These are phyloP conservation scores for Uromyces viciae-fabae DNA, from an alignment of 1,284 basidiomycete genomes.

Conservation along the genomic window DNA sequence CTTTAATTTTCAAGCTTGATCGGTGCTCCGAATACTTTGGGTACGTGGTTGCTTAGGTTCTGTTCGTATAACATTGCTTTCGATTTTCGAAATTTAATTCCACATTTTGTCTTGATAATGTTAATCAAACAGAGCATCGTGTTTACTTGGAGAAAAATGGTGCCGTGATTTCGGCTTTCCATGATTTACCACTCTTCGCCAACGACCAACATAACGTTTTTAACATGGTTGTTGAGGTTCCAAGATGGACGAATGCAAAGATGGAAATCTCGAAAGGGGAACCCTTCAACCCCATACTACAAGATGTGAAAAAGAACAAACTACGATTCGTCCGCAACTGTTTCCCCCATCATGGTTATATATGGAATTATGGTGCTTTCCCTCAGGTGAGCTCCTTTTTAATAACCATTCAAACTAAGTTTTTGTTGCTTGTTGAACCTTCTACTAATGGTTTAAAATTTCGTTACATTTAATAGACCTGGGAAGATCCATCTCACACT, in stretches of 20 bases:
- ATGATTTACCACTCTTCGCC: slow-evolving; percentile 89
- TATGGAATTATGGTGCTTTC: slow-evolving; percentile 63
- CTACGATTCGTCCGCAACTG: slow-evolving; percentile 98
- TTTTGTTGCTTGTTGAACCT: background rate
- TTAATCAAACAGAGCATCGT: slow-evolving; percentile 1
- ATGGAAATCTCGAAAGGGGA: slow-evolving; percentile 99
- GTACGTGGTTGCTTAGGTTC: slow-evolving; percentile 63
- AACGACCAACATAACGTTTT: slow-evolving; percentile 75
- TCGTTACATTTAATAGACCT: slow-evolving; percentile 65
- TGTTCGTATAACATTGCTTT: slow-evolving; percentile 44
- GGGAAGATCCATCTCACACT: slow-evolving; percentile 85
- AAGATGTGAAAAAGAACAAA: slow-evolving; percentile 93
- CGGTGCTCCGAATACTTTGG: slow-evolving; percentile 85
- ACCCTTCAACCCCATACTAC: slow-evolving; percentile 97
- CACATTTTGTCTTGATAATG: slow-evolving; percentile 24
- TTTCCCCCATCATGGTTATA: slow-evolving; percentile 97
- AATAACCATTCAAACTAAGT: background rate
- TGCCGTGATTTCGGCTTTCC: slow-evolving; percentile 27
- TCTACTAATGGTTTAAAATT: background rate
- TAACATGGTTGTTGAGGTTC: slow-evolving; percentile 98
- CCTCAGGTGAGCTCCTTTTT: slow-evolving; percentile 66
- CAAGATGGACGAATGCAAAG: slow-evolving; percentile 96
- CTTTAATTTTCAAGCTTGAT: slow-evolving; percentile 61
- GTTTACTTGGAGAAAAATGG: slow-evolving; percentile 33
- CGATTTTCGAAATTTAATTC: slow-evolving; percentile 45